These are phyloP conservation scores for Plasmopara viticola DNA, from an alignment of 352 stramenopile genomes.

Conservation along the genomic window DNA sequence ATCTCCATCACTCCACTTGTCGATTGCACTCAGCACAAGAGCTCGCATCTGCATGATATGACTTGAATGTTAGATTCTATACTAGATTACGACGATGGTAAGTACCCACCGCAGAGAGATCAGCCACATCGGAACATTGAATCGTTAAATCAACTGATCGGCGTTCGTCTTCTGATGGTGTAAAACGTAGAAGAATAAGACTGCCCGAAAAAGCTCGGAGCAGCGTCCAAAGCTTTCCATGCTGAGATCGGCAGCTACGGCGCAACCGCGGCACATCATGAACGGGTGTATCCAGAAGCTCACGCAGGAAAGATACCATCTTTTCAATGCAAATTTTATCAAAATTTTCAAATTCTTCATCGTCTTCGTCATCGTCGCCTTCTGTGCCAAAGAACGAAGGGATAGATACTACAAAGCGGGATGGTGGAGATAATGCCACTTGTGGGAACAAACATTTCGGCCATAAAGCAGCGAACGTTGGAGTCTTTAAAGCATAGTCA, in stretches of 20 bases:
- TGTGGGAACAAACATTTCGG: constrained; percentile 17
- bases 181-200: constrained; percentile 40
- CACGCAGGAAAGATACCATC: constrained; percentile 28
- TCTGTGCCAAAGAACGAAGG: constrained; percentile 15
- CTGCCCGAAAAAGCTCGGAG: constrained; percentile 37
- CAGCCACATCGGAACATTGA: constrained; percentile 44
- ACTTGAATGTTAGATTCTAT: too few relatives aligned
- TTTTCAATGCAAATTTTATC: constrained; percentile 27
- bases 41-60: constrained; percentile 44
- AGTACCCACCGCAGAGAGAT: constrained; percentile 51
- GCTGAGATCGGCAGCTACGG: constrained; percentile 29
- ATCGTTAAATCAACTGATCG: constrained; percentile 38
- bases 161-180: constrained; percentile 16
- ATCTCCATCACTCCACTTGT: constrained; percentile 10
- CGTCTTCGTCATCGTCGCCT: constrained; percentile 17
- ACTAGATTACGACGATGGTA: background rate
- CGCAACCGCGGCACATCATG: constrained; percentile 22
- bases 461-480: constrained; percentile 29
- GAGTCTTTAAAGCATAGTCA: constrained; percentile 24
- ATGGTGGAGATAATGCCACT: constrained; percentile 21
- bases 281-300: constrained; percentile 20
- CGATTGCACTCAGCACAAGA: constrained; percentile 27
- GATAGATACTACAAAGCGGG: constrained; percentile 27
- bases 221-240: constrained; percentile 48
- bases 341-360: constrained; percentile 1